Percentiles rank a stretch among this genome's conserved stretches.
Conservation (phyloP, 441 rosid species). For the Croton setiger region DNA sequence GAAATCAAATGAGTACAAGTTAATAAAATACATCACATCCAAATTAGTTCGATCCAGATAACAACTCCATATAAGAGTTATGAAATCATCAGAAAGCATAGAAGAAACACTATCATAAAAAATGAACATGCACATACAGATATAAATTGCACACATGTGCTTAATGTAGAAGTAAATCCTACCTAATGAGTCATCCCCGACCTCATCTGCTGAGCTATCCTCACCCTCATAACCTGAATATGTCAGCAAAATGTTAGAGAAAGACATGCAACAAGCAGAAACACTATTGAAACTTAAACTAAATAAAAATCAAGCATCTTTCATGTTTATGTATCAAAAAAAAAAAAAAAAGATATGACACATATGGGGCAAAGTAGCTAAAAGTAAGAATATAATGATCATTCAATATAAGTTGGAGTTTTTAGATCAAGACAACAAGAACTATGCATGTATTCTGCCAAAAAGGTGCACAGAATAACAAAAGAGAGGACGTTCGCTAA, state of each 20-base stretch:
- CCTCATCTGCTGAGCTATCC: constrained; percentile 53
- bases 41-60: not conserved
- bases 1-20: not conserved
- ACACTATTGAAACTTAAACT: not conserved
- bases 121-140: not conserved
- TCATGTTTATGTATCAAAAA: too few species aligned
- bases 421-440: not conserved
- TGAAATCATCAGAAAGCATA: not conserved
- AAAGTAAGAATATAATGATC: not conserved
- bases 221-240: constrained; percentile 51
- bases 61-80: not conserved
- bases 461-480: too few species aligned
- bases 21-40: not conserved
- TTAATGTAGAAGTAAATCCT: constrained; percentile 6
- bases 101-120: not conserved
- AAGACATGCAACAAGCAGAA: not conserved
- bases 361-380: not conserved
- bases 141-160: not conserved
- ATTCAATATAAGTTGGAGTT: not conserved
- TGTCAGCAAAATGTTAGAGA: constrained; percentile 1
- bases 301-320: not conserved
- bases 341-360: not conserved
- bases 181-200: constrained; percentile 43
- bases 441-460: too few species aligned
- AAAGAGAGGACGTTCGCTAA: not conserved